Base-by-base conservation (phyloP, 1,284 basidiomycete genomes). In the Cerioporus squamosus region DNA sequence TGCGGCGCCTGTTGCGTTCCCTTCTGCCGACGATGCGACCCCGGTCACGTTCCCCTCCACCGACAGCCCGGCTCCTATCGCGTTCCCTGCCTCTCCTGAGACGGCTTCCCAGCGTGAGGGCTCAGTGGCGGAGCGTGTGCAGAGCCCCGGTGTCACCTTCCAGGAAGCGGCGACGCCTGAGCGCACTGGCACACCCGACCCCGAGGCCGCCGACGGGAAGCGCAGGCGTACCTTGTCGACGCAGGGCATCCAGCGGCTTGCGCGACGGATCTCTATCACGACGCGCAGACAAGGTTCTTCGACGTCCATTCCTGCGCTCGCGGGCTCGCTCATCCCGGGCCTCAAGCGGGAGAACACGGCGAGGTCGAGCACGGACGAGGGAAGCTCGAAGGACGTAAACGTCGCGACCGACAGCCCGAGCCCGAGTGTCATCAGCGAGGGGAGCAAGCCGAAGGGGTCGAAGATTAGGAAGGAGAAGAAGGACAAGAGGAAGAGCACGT, bases 161-260 rank as follows among this genome's bases (percentile, higher is more conserved):
- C 73, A 74, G 60, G 68, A 72, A 24, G 62, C 69, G n/a, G 59
- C 69, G 38, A 68, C 75, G 15, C 70, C 76, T 33, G 65, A 69
- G 8, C 74, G 75, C 33, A 81, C 80, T 45, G 84, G 82, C 24
- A 85, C 88, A 17, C 84, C 91, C 7, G 88, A 91, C 67, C 81
- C 81, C 2, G 87, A 88, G 2, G 69, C 81, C 26, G 9, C 26
- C n/a, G 89, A 90, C 66, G 84, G 84, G 47, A 91, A 91, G 77
- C 80, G 88, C 57, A 89, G 87, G 69, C 82, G 90, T 24, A 91
- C 71, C 52, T 56, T 90, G 55, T 87, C 89, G 12, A 89, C 90
- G 23, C 90, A 93, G 72, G 93, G 93, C 68, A 90, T 93, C 78
- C 90, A 92, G 72, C 82, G 88, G 29, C 71, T 93, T 44, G 90